A percentile compares a stretch with the other conserved stretches of the same genome.
Evolutionary conservation across 1,139 yeast species (phyloP).

Genomic region (Diutina mesorugosa): DNA sequence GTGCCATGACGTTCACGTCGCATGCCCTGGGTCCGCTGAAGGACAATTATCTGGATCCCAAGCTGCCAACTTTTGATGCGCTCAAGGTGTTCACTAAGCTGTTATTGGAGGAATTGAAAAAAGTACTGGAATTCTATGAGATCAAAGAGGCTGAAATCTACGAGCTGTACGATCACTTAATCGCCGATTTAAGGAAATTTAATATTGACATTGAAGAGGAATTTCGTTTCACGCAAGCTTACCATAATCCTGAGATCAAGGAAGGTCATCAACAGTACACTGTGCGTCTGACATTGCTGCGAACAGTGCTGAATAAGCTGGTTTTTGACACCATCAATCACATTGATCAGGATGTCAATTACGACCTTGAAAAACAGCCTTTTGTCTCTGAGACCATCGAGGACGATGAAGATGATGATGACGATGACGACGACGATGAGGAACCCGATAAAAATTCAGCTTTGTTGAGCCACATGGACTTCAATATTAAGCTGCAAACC

Average conservation of each 20-base stretch:
- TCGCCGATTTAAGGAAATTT: conserved; percentile 22
- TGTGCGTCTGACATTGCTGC: conserved; percentile 13
- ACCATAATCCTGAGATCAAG: conserved; percentile 8
- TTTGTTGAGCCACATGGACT: conserved; percentile 32
- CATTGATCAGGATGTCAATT: conserved; percentile 8
- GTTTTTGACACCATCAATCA: conserved; percentile 17
- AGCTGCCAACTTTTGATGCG: conserved; percentile 20
- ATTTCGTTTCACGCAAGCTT: conserved; percentile 17
- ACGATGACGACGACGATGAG: conserved; percentile 24
- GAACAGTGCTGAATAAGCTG: conserved; percentile 19
- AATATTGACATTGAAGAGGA: conserved; percentile 18
- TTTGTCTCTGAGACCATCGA: conserved; percentile 12
- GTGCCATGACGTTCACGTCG: neutral
- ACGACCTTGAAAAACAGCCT: conserved; percentile 9
- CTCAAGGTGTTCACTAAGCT: conserved; percentile 36
- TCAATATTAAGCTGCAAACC: conserved; percentile 36
- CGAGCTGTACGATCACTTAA: conserved; percentile 30
- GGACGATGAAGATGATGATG: conserved; percentile 28
- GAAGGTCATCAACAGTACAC: conserved; percentile 13
- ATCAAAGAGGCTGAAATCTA: conserved; percentile 35
- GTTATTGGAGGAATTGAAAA: conserved; percentile 40
- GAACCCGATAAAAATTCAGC: conserved; percentile 18
- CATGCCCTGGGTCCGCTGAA: neutral
- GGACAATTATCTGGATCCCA: neutral
- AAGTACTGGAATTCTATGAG: conserved; percentile 42